These are phyloP conservation scores for Diaporthe ampelina DNA, from an alignment of 2,329 filamentous ascomycete species.

Conservation along the genomic window DNA sequence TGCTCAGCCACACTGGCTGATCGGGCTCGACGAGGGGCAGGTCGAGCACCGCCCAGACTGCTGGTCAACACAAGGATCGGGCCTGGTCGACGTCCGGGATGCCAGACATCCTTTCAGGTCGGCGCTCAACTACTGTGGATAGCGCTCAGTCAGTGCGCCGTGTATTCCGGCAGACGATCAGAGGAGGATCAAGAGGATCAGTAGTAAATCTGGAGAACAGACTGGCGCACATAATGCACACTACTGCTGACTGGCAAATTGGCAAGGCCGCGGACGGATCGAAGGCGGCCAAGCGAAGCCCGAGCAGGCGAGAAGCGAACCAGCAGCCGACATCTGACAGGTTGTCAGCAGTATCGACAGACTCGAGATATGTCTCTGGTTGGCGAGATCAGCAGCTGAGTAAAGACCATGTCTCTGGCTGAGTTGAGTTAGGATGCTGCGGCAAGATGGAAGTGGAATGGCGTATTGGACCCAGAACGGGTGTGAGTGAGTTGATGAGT, in stretches of 20 bases:
- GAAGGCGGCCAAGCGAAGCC: not conserved
- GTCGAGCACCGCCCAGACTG: not conserved
- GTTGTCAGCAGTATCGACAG: conserved; percentile 12
- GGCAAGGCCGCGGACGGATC: not conserved
- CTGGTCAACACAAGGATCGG: not conserved
- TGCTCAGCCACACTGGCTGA: conserved; percentile 17
- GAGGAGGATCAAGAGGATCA: conserved; percentile 24
- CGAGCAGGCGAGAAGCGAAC: not conserved
- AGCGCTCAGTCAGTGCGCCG: conserved; percentile 17
- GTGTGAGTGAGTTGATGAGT: not conserved
- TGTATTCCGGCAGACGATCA: not conserved
- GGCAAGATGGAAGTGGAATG: conserved; percentile 15
- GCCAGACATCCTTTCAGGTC: conserved; percentile 21
- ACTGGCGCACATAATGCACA: not conserved
- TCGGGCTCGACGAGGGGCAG: not conserved
- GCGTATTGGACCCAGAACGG: not conserved
- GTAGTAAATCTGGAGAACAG: conserved; percentile 2
- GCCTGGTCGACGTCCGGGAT: not conserved
- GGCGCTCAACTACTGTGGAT: conserved; percentile 11
- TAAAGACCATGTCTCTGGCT: conserved; percentile 23
- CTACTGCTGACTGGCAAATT: not conserved
- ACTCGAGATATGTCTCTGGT: conserved; percentile 18
- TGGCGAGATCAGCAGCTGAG: conserved; percentile 30
- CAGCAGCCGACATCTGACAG: conserved; percentile 7
- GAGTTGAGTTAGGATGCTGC: not conserved